Percentiles rank a stretch among this genome's conserved stretches.
Conservation (phyloP, 2,329 filamentous ascomycete species). For the Sporothrix brunneoviolacea region DNA sequence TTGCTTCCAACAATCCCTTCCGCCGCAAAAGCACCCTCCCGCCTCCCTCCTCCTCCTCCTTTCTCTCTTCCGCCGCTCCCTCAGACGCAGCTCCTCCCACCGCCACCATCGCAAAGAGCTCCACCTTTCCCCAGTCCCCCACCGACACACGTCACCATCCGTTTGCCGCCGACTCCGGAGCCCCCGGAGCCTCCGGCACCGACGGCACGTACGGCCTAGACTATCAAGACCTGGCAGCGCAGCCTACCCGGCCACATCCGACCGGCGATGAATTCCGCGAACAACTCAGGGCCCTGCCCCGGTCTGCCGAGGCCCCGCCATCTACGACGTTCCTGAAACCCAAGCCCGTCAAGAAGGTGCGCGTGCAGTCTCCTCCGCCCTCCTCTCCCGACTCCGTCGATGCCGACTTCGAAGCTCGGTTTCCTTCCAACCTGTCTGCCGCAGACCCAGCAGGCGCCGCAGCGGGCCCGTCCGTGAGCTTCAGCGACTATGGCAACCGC, state of each 20-base stretch:
- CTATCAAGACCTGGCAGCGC: neutral
- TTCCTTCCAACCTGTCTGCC: slow-evolving; percentile 24
- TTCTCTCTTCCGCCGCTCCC: neutral
- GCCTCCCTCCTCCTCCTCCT: neutral
- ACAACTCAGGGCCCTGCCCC: slow-evolving; percentile 26
- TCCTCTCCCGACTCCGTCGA: slow-evolving; percentile 49
- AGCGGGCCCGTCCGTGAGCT: neutral
- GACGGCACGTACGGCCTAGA: slow-evolving; percentile 5
- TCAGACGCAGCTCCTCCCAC: slow-evolving; percentile 20
- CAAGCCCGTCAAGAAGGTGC: slow-evolving; percentile 60
- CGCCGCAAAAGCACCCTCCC: slow-evolving; percentile 34
- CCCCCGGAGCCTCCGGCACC: slow-evolving; percentile 11
- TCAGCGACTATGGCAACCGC: neutral
- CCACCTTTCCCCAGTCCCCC: neutral
- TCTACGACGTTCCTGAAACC: slow-evolving; percentile 32
- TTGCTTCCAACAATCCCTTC: slow-evolving; percentile 47
- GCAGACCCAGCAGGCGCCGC: neutral
- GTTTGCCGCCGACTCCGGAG: neutral
- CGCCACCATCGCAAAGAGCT: slow-evolving; percentile 11
- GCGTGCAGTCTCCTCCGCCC: slow-evolving; percentile 58
- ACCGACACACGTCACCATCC: neutral
- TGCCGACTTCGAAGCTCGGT: slow-evolving; percentile 24
- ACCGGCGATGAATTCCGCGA: slow-evolving; percentile 26
- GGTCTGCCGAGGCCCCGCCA: slow-evolving; percentile 27
- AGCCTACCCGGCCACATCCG: slow-evolving; percentile 19